phyloP scores from a whole-genome alignment of 805 yeast genomes.

The Isabelozyma pseudorhagii region DNA sequence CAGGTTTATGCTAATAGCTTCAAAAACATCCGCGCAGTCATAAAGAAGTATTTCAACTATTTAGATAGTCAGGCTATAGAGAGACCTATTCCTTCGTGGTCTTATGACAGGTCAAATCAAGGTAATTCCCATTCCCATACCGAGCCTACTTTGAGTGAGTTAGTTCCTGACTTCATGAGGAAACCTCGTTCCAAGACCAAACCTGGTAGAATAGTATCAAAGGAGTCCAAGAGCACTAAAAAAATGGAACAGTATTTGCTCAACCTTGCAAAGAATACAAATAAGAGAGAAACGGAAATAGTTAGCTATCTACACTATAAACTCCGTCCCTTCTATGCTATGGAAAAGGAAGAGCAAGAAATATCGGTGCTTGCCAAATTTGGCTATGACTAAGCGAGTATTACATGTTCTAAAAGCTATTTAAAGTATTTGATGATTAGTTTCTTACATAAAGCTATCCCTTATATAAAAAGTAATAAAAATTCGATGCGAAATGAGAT shows the following conservation, averaged over 20 bases:
- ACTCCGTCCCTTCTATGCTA: neutral
- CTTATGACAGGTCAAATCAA: neutral
- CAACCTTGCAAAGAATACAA: neutral
- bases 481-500: neutral
- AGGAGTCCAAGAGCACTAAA: neutral
- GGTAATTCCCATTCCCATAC: too few relatives aligned
- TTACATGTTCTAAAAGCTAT: too few relatives aligned
- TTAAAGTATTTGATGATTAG: neutral
- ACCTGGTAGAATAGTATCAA: neutral
- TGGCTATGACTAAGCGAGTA: too few relatives aligned
- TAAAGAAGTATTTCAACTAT: slow-evolving; percentile 1
- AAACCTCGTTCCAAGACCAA: too few relatives aligned
- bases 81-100: neutral
- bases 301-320: slow-evolving; percentile 1
- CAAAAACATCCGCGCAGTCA: neutral
- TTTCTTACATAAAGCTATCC: neutral
- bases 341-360: neutral
- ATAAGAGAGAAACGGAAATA: neutral
- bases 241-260: neutral
- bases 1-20: neutral
- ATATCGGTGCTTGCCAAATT: neutral
- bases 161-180: too few relatives aligned
- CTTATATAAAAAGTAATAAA: neutral
- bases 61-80: neutral
- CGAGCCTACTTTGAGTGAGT: too few relatives aligned